phyloP scores from a whole-genome alignment of 2,329 filamentous ascomycete species.

The Curvularia sp. region DNA sequence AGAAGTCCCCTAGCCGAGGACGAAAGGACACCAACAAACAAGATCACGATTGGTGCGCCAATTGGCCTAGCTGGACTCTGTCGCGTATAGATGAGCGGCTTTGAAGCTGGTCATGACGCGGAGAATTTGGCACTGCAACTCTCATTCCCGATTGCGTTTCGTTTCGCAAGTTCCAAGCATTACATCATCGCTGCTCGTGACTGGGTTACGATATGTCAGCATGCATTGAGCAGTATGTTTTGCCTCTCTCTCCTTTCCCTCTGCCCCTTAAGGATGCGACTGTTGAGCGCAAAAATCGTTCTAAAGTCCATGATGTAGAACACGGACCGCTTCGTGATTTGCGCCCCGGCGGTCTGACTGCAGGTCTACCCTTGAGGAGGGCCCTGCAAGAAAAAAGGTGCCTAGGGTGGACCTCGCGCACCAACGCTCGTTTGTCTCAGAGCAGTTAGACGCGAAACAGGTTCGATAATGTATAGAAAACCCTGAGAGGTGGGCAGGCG shows the following conservation, averaged over 20 bases:
- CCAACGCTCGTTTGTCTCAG: constrained; percentile 14
- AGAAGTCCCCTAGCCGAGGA: constrained; percentile 35
- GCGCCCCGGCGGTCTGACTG: constrained; percentile 6
- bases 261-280: neutral
- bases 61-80: constrained; percentile 17
- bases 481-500: neutral
- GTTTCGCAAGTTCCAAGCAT: constrained; percentile 24
- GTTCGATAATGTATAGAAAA: constrained; percentile 1
- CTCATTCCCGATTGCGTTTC: constrained; percentile 16
- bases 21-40: constrained; percentile 37
- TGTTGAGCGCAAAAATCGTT: neutral
- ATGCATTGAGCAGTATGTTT: neutral
- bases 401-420: constrained; percentile 17
- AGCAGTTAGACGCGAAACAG: constrained; percentile 9
- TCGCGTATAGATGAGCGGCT: constrained; percentile 25
- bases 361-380: constrained; percentile 13
- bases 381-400: constrained; percentile 10
- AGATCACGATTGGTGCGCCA: constrained; percentile 29
- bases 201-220: constrained; percentile 1
- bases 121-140: constrained; percentile 18
- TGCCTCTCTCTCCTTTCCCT: neutral
- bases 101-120: constrained; percentile 27
- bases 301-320: constrained; percentile 3
- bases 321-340: constrained; percentile 8
- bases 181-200: constrained; percentile 28